Percentiles rank a stretch among this genome's conserved stretches.
Conservation (phyloP, 2,329 filamentous ascomycete species). For the Colletotrichum higginsianum region DNA sequence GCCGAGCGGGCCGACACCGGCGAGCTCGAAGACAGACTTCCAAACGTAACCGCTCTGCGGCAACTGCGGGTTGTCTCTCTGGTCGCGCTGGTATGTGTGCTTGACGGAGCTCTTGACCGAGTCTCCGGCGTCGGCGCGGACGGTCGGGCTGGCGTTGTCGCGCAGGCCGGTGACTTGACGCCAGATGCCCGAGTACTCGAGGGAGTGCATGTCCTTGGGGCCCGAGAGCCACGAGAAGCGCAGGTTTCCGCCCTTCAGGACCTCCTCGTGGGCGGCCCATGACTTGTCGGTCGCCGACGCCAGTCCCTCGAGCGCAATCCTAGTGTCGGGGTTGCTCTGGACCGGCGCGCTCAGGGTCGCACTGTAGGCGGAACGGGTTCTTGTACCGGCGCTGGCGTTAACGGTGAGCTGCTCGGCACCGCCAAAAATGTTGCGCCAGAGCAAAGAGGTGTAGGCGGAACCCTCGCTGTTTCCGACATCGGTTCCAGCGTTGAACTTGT, state of each 20-base stretch:
- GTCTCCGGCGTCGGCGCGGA: slow-evolving; percentile 90
- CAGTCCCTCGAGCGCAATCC: slow-evolving; percentile 83
- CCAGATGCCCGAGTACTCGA: slow-evolving; percentile 88
- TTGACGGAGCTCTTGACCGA: slow-evolving; percentile 89
- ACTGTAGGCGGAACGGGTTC: slow-evolving; percentile 92
- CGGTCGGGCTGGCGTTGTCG: slow-evolving; percentile 82
- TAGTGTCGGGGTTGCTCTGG: slow-evolving; percentile 82
- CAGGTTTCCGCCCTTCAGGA: slow-evolving; percentile 81
- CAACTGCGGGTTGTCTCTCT: slow-evolving; percentile 87
- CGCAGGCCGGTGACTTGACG: slow-evolving; percentile 87
- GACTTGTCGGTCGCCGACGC: slow-evolving; percentile 89
- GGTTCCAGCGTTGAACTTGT: slow-evolving; percentile 94
- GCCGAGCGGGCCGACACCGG: slow-evolving; percentile 83
- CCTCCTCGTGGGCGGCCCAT: slow-evolving; percentile 96
- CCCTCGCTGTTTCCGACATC: slow-evolving; percentile 95
- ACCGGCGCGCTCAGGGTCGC: slow-evolving; percentile 88
- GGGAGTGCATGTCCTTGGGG: slow-evolving; percentile 74
- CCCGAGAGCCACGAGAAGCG: slow-evolving; percentile 79
- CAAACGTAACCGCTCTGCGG: slow-evolving; percentile 86
- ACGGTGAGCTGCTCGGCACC: slow-evolving; percentile 91
- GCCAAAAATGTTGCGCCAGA: slow-evolving; percentile 93
- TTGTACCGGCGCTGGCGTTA: slow-evolving; percentile 89
- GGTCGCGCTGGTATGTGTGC: slow-evolving; percentile 85
- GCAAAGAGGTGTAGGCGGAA: slow-evolving; percentile 89
- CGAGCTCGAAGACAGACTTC: slow-evolving; percentile 85